A percentile compares a stretch with the other conserved stretches of the same genome.
phyloP scores from a whole-genome alignment of 805 yeast species.

The Yarrowia bubula region DNA sequence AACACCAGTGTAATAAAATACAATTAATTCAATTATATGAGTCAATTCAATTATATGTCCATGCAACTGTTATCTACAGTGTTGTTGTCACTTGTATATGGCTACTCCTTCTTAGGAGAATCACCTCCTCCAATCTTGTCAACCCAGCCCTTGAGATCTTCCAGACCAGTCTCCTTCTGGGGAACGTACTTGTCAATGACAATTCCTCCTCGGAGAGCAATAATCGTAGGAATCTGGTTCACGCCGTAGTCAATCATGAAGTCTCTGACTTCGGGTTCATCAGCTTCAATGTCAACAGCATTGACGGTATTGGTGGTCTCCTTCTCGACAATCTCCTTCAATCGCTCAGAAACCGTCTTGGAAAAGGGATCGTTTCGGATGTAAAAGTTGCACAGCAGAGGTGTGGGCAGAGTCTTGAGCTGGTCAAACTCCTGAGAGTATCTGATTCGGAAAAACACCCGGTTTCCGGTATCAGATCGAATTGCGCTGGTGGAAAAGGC shows the following conservation, averaged over 20 bases:
- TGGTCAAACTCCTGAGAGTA: constrained; percentile 60
- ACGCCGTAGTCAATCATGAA: constrained; percentile 57
- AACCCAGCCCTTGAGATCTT: constrained; percentile 43
- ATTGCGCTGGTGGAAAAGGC: constrained; percentile 13
- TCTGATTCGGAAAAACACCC: constrained; percentile 54
- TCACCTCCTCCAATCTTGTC: constrained; percentile 36
- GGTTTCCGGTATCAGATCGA: constrained; percentile 34
- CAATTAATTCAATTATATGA: too few species aligned
- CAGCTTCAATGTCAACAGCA: constrained; percentile 70
- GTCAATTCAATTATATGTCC: too few species aligned
- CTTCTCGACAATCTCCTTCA: constrained; percentile 51
- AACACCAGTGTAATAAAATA: too few species aligned
- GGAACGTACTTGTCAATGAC: constrained; percentile 46
- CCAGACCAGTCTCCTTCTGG: constrained; percentile 33
- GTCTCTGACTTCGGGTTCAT: constrained; percentile 60
- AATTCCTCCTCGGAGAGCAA: constrained; percentile 64
- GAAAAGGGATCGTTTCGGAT: constrained; percentile 60
- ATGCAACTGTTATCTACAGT: too few species aligned
- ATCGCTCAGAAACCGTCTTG: constrained; percentile 59
- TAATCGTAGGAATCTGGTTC: constrained; percentile 60
- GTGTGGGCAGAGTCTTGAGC: constrained; percentile 50
- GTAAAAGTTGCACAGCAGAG: constrained; percentile 71
- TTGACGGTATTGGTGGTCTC: constrained; percentile 54
- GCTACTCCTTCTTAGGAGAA: constrained; percentile 8
- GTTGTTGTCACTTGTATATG: too few species aligned